Conservation (phyloP, 352 stramenopile genomes). For the Phytopythium vexans region DNA sequence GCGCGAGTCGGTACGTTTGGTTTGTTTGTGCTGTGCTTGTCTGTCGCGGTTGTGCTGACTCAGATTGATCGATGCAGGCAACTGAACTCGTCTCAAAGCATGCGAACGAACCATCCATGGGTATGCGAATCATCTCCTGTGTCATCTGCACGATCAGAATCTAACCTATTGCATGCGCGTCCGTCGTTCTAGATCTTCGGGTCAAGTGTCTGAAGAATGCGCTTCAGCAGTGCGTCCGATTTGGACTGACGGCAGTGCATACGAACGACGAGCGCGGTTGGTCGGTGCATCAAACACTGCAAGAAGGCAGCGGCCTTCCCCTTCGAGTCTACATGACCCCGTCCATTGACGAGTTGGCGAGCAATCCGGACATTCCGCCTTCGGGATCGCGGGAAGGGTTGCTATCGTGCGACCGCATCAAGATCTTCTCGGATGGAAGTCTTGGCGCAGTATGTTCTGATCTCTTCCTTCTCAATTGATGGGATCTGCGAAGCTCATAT, state of each 20-base stretch:
- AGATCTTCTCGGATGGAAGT: conserved; percentile 87
- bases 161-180: background rate
- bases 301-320: conserved; percentile 45
- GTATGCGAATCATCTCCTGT: conserved; percentile 15
- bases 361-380: conserved; percentile 31
- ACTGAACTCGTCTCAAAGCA: conserved; percentile 72
- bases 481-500: background rate
- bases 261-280: conserved; percentile 85
- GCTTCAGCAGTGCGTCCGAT: conserved; percentile 62
- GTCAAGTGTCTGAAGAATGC: conserved; percentile 57
- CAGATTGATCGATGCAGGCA: conserved; percentile 23
- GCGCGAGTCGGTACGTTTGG: conserved; percentile 47
- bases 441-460: conserved; percentile 64
- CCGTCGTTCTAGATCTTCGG: conserved; percentile 34
- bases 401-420: conserved; percentile 82
- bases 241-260: conserved; percentile 81
- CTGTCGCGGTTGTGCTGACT: background rate
- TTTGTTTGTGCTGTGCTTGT: background rate
- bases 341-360: conserved; percentile 53
- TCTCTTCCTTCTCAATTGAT: background rate
- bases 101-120: conserved; percentile 60
- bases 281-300: conserved; percentile 76
- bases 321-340: conserved; percentile 81
- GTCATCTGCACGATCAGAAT: background rate
- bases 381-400: conserved; percentile 43